Percentiles rank a stretch among this genome's conserved stretches.
Conservation (phyloP, 371 early-diverging fungal species). For the Mortierella sp. region DNA sequence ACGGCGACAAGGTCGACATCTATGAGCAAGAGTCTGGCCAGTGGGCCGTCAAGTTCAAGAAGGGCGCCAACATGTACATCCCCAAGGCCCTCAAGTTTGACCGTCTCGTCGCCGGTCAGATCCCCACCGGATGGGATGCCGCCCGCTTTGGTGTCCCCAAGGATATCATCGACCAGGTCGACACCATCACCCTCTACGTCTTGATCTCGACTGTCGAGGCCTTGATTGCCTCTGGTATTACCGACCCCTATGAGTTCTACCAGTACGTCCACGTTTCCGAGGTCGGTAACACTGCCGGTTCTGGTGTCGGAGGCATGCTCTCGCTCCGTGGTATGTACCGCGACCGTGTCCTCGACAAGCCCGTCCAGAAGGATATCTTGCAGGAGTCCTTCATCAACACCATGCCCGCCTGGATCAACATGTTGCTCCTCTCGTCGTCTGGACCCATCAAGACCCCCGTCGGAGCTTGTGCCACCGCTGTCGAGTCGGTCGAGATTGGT, state of each 20-base stretch:
- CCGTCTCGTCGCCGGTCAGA: slow-evolving; percentile 95
- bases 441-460: slow-evolving; percentile 98
- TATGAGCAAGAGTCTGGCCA: slow-evolving; percentile 79
- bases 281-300: slow-evolving; percentile 93
- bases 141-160: slow-evolving; percentile 95
- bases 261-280: slow-evolving; percentile 96
- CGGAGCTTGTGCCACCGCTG: slow-evolving; percentile 96
- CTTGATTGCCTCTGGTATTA: slow-evolving; percentile 91
- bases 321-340: slow-evolving; percentile 86
- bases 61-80: slow-evolving; percentile 90
- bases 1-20: slow-evolving; percentile 89
- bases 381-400: slow-evolving; percentile 98
- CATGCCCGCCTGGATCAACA: slow-evolving; percentile 97
- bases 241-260: slow-evolving; percentile 98
- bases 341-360: slow-evolving; percentile 85
- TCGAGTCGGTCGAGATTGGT: slow-evolving; percentile 93
- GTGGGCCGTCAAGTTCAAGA: slow-evolving; percentile 87
- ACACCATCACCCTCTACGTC: slow-evolving; percentile 89
- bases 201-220: slow-evolving; percentile 96
- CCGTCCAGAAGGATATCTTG: slow-evolving; percentile 94
- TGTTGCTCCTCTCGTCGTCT: slow-evolving; percentile 93
- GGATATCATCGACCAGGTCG: slow-evolving; percentile 94
- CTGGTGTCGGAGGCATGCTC: slow-evolving; percentile 89
- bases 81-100: slow-evolving; percentile 97
- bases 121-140: slow-evolving; percentile 97